Base-by-base conservation (phyloP, 306 rosid genomes). In the Lotus japonicus region DNA sequence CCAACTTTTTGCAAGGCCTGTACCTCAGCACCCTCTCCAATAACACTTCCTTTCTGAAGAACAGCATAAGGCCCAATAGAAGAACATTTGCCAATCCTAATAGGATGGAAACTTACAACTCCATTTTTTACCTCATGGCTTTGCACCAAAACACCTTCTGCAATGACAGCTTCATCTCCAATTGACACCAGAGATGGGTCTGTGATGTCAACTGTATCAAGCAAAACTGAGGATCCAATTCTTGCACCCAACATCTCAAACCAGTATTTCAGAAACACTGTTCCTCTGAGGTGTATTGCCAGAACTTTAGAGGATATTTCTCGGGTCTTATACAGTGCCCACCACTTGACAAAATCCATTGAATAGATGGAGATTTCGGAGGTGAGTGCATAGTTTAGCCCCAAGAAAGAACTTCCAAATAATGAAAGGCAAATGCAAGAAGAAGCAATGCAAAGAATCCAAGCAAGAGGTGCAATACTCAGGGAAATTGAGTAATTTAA, bases 51-150 rank as follows among this genome's bases (percentile, higher is more conserved):
- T 64, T 86, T 92, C 62, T 84, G 95, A 60, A 89, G 78, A 53
- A 88, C 82, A 70, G 98, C 81, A 63, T 87, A 92, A 65, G 98
- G 95, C 38, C 95, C 98, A 64, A 89, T 58, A 0, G 87, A 89
- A 42, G 91, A 83, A 65, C 82, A 75, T 65, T 70, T 80, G 18
- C 96, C 91, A 2, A 92, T 81, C 77, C 92, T 83, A 21, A 86
- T 79, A 10, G 95, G 91, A 42, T 59, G 81, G 74, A 92, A 84
- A 77, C 98, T 89, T 33, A 89, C 17, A 48, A 83, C 31, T 75
- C 91, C 96, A 77, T 92, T 87, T 80, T 73, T 92, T 43, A 92
- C 89, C 83, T 92, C 96, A 58, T 92, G 98, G 59, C 98, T 88
- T 83, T 92, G 98, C 70, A 92, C 46, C 80, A 92, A 77, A 82